Evolutionary conservation across 306 rosid species (phyloP).

Genomic region (Albizia julibrissin): DNA sequence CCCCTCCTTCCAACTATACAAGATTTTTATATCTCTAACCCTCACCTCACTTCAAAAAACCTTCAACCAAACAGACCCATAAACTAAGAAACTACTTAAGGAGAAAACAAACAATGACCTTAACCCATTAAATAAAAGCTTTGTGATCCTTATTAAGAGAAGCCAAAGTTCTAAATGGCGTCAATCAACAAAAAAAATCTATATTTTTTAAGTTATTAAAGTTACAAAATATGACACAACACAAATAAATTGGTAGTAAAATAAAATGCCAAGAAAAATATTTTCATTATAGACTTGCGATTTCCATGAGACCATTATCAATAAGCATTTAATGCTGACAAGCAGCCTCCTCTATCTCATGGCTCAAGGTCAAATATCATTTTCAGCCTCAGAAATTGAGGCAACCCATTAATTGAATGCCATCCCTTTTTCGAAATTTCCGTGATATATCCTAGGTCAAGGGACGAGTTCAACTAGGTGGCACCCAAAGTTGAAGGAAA

Average conservation of each 20-base stretch:
- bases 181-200: background rate
- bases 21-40: too few relatives aligned
- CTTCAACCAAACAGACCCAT: too few relatives aligned
- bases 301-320: background rate
- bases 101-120: background rate
- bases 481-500: too few relatives aligned
- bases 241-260: background rate
- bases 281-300: background rate
- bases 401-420: background rate
- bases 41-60: too few relatives aligned
- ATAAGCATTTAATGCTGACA: background rate
- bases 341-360: constrained; percentile 19
- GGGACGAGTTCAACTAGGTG: too few relatives aligned
- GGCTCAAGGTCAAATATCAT: background rate
- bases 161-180: constrained; percentile 5
- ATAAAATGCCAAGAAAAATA: constrained; percentile 1
- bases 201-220: constrained; percentile 6
- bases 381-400: background rate
- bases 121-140: background rate
- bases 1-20: too few relatives aligned
- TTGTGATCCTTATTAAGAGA: background rate
- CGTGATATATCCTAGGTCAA: too few relatives aligned
- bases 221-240: background rate
- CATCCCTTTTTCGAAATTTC: background rate
- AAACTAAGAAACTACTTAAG: background rate